Conservation (phyloP, 306 rosid genomes). For the Cicer yamashitae region DNA sequence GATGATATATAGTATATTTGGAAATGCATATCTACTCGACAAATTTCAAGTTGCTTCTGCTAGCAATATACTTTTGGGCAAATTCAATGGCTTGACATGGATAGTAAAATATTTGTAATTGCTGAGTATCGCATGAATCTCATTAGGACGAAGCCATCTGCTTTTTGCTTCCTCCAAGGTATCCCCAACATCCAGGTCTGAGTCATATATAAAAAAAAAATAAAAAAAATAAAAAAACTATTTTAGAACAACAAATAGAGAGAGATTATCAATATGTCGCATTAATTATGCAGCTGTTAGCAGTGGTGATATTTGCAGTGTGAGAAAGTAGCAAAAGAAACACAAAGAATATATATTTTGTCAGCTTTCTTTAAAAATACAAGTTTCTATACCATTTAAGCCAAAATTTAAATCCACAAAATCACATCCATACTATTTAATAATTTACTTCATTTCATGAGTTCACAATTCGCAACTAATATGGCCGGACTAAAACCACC, state of each 20-base stretch:
- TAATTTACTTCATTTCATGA: slow-evolving; percentile 19
- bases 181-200: slow-evolving; percentile 75
- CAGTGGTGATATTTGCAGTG: background rate
- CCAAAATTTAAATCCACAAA: slow-evolving; percentile 30
- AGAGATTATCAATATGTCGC: slow-evolving; percentile 21
- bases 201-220: background rate
- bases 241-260: slow-evolving; percentile 43
- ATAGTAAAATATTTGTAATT: slow-evolving; percentile 80
- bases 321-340: slow-evolving; percentile 25
- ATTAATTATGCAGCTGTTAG: slow-evolving; percentile 10
- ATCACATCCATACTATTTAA: slow-evolving; percentile 28
- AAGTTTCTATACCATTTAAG: slow-evolving; percentile 15
- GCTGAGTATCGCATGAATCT: slow-evolving; percentile 87
- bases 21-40: slow-evolving; percentile 36
- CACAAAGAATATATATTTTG: background rate
- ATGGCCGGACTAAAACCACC: slow-evolving; percentile 10
- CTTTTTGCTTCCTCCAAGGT: slow-evolving; percentile 75
- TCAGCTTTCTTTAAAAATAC: slow-evolving; percentile 6
- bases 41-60: slow-evolving; percentile 28
- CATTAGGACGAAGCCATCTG: slow-evolving; percentile 99
- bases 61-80: slow-evolving; percentile 71
- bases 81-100: slow-evolving; percentile 77
- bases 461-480: slow-evolving; percentile 9
- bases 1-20: slow-evolving; percentile 15
- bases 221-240: background rate